Evolutionary conservation across 1,284 basidiomycete genomes (phyloP).

Genomic region (Ceratobasidium sp.): DNA sequence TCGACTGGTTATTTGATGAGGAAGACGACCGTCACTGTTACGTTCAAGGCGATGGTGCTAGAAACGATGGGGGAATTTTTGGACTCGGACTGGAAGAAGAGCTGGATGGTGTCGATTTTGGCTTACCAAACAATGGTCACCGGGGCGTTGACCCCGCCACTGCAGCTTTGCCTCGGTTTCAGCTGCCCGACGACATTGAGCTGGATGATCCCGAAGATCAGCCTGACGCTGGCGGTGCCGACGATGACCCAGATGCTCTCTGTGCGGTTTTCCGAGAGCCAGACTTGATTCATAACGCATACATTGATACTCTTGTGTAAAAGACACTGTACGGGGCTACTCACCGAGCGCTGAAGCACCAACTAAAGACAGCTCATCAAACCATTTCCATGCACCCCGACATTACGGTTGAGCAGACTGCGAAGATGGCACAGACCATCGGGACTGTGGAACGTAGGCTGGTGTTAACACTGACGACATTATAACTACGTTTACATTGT

Average conservation of each 20-base stretch:
- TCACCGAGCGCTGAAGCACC: slow-evolving; percentile 21
- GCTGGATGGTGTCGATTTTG: slow-evolving; percentile 2
- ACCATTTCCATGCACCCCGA: neutral
- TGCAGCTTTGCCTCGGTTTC: neutral
- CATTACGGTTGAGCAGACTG: neutral
- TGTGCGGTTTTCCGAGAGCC: slow-evolving; percentile 17
- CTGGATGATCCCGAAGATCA: neutral
- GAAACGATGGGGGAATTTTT: neutral
- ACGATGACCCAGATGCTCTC: neutral
- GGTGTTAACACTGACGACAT: neutral
- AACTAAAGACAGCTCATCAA: slow-evolving; percentile 13
- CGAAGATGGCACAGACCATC: slow-evolving; percentile 23
- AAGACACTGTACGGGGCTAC: slow-evolving; percentile 17
- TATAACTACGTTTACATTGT: slow-evolving; percentile 17
- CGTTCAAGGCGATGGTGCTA: neutral
- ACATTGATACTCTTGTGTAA: slow-evolving; percentile 20
- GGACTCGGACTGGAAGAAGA: neutral
- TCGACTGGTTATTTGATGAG: neutral
- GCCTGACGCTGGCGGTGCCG: neutral
- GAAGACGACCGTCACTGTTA: neutral
- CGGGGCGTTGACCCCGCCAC: neutral
- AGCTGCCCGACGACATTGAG: neutral
- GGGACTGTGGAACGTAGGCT: slow-evolving; percentile 9
- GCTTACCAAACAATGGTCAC: neutral
- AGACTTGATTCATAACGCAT: slow-evolving; percentile 1